Evolutionary conservation across 306 rosid species (phyloP), one percentile per base, ranked within the genome.

Genomic region (Vigna trinervia): DNA sequence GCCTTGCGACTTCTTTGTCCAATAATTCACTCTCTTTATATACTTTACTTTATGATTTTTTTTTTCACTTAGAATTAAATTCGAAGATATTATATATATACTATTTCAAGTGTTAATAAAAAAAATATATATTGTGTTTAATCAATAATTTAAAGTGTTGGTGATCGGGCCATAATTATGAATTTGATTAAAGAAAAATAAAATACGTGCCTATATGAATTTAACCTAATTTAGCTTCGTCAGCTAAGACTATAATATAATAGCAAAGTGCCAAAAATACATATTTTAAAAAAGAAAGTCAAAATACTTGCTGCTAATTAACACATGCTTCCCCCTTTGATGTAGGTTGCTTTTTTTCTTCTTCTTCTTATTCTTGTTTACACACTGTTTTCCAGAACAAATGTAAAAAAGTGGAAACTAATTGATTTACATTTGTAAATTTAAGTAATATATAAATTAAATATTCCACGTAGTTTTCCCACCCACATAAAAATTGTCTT

Each of bases 231-330:
- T 28, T 61, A 61, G 67, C 5, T 39, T 39, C 20, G 71, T 65
- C 52, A 65, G 71, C 69, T 63, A 26, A 48, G 14, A n/a, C 8
- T 64, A 38, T 38, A 64, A 38, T n/a, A 38, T n/a, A 4, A 38
- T 38, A 39, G 28, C 32, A 7, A 64, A 20, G 30, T 38, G 17
- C 34, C 10, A 4, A 39, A 19, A 30, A 3, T 41, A 65, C 12
- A 41, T 65, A 43, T 43, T 41, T 39, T 39, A 5, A 63, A 41
- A 65, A 65, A 19, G 32, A 65, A 65, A 65, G 71, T 65, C 71
- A 39, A 65, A 19, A 17, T 65, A n/a, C 17, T 65, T 41, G 53
- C 70, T 65, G 17, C 52, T 41, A 19, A 20, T 65, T 41, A 9
- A 38, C 70, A 64, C 70, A 64, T 64, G 70, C 51, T 0, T 36